These are phyloP conservation scores for Arthrobotrys sinensis DNA, from an alignment of 2,329 filamentous ascomycete species.

Conservation along the genomic window DNA sequence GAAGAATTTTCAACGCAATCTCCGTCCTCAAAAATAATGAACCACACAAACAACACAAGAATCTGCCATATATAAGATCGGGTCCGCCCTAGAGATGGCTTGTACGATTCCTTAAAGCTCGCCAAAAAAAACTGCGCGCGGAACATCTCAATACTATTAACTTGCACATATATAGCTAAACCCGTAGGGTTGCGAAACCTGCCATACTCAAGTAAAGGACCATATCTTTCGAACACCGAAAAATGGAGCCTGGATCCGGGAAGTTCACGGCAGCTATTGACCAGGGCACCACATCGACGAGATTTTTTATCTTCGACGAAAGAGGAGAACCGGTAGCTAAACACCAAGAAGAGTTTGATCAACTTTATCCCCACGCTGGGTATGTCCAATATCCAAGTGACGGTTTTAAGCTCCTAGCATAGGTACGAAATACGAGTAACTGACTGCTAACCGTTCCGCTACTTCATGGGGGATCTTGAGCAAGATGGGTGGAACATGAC, in stretches of 20 bases:
- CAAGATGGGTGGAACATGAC: conserved; percentile 91
- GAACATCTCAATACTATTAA: neutral
- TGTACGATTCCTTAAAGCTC: neutral
- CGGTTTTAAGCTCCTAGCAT: conserved; percentile 17
- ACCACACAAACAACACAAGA: conserved; percentile 41
- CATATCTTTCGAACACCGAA: neutral
- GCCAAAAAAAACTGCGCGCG: neutral
- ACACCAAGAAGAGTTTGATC: conserved; percentile 89
- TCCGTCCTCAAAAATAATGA: conserved; percentile 26
- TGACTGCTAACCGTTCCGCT: conserved; percentile 18
- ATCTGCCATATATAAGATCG: neutral
- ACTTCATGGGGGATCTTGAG: neutral
- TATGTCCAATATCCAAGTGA: conserved; percentile 68
- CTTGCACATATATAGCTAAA: neutral
- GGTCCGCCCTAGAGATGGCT: too few relatives aligned
- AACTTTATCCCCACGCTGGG: conserved; percentile 88
- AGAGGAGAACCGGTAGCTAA: conserved; percentile 82
- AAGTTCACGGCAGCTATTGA: conserved; percentile 90
- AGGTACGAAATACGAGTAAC: neutral
- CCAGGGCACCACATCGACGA: conserved; percentile 89
- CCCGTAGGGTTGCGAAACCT: neutral
- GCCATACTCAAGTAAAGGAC: neutral
- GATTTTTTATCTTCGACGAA: conserved; percentile 91
- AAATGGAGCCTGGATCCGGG: conserved; percentile 65
- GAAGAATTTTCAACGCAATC: conserved; percentile 55